Evolutionary conservation across 1,139 yeast species (phyloP).

Genomic region (Saccharomyces hybrid): DNA sequence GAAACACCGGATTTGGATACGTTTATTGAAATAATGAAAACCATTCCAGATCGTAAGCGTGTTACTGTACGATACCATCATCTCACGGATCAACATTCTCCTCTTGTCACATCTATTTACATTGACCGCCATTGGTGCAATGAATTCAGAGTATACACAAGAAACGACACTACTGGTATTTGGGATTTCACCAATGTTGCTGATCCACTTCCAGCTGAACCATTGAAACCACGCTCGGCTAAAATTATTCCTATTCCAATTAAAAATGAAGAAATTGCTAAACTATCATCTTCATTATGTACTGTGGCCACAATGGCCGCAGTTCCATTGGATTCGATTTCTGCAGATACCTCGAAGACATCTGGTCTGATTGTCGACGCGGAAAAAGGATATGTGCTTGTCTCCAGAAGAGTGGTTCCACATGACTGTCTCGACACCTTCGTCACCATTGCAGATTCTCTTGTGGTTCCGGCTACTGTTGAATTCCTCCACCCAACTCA

Average conservation of each 20-base stretch:
- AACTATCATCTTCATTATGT: slow-evolving; percentile 54
- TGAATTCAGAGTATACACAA: slow-evolving; percentile 59
- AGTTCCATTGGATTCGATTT: slow-evolving; percentile 65
- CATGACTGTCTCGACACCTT: slow-evolving; percentile 77
- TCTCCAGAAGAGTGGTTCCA: slow-evolving; percentile 72
- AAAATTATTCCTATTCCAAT: slow-evolving; percentile 64
- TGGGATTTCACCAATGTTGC: slow-evolving; percentile 79
- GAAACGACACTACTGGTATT: slow-evolving; percentile 77
- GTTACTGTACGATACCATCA: slow-evolving; percentile 71
- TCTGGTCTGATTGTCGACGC: slow-evolving; percentile 82
- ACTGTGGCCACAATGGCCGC: slow-evolving; percentile 61
- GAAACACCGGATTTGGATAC: slow-evolving; percentile 67
- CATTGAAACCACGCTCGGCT: slow-evolving; percentile 53
- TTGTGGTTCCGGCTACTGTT: slow-evolving; percentile 72
- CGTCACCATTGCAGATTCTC: slow-evolving; percentile 78
- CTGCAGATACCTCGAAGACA: slow-evolving; percentile 53
- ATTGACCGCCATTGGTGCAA: slow-evolving; percentile 84
- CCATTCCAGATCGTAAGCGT: slow-evolving; percentile 67
- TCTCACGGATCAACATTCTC: slow-evolving; percentile 72
- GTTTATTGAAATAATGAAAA: slow-evolving; percentile 70
- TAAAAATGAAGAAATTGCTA: slow-evolving; percentile 49
- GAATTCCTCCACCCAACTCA: slow-evolving; percentile 83
- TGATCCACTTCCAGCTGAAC: slow-evolving; percentile 49
- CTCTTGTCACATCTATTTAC: slow-evolving; percentile 51
- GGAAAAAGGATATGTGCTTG: slow-evolving; percentile 67